These are phyloP conservation scores for Magnolia kwangsiensis DNA, from an alignment of 164 flowering plant genomes.

Conservation along the genomic window DNA sequence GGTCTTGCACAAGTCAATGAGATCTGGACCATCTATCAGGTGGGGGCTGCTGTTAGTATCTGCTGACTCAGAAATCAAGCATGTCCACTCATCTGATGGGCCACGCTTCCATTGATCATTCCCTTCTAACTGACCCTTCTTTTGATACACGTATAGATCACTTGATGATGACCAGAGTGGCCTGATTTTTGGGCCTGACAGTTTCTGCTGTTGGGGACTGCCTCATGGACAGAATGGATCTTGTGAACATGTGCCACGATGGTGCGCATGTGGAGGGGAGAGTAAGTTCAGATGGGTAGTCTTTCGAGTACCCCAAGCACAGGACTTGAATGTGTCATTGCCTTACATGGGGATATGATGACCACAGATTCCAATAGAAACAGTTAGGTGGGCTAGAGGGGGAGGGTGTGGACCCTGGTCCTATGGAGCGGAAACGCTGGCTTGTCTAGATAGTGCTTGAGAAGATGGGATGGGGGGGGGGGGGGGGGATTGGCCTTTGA, in stretches of 20 bases:
- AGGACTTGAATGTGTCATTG: slow-evolving; percentile 16
- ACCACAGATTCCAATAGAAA: slow-evolving; percentile 33
- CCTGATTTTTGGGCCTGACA: not conserved
- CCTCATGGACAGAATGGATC: not conserved
- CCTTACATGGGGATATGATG: slow-evolving; percentile 26
- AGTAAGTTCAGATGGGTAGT: not conserved
- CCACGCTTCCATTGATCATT: not conserved
- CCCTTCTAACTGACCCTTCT: not conserved
- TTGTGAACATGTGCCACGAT: not conserved
- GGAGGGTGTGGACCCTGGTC: slow-evolving; percentile 28
- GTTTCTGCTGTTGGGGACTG: not conserved
- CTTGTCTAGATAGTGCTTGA: slow-evolving; percentile 46
- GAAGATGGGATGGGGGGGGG: slow-evolving; percentile 11
- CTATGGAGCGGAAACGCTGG: slow-evolving; percentile 26
- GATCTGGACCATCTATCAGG: not conserved
- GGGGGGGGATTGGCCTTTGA: slow-evolving; percentile 7
- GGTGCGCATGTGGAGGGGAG: not conserved
- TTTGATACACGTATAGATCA: too few relatives aligned
- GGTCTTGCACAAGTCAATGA: not conserved
- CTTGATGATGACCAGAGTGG: not conserved
- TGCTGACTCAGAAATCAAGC: too few relatives aligned
- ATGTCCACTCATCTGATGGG: not conserved
- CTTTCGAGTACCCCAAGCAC: not conserved
- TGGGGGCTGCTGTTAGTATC: not conserved
- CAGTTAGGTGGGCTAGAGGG: slow-evolving; percentile 16